phyloP scores from a whole-genome alignment of 805 yeast genomes.

The Metschnikowia orientalis region DNA sequence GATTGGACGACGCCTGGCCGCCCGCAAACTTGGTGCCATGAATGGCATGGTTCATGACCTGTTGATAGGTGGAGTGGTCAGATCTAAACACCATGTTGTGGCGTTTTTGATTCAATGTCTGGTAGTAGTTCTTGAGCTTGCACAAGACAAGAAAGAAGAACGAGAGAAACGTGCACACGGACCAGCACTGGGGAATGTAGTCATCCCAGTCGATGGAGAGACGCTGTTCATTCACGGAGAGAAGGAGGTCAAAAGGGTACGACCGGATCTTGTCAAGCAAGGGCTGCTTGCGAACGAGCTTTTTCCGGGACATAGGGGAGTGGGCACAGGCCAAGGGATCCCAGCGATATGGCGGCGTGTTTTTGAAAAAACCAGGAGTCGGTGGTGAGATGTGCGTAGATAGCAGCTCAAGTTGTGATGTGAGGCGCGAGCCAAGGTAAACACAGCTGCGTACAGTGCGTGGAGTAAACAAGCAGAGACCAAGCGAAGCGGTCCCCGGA shows the following conservation, averaged over 20 bases:
- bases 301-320: constrained; percentile 15
- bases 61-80: constrained; percentile 32
- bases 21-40: constrained; percentile 7
- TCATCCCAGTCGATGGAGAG: constrained; percentile 42
- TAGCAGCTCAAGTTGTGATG: too few species aligned
- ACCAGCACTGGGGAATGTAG: constrained; percentile 29
- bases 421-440: too few species aligned
- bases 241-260: constrained; percentile 36
- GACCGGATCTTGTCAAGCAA: constrained; percentile 26
- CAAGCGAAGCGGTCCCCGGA: too few species aligned
- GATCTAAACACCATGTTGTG: constrained; percentile 32
- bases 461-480: too few species aligned
- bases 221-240: constrained; percentile 33
- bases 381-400: too few species aligned
- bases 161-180: constrained; percentile 25
- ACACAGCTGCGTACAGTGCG: too few species aligned
- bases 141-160: constrained; percentile 20
- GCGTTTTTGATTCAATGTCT: constrained; percentile 24
- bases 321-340: too few species aligned
- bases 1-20: constrained; percentile 1
- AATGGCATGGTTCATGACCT: constrained; percentile 20
- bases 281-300: constrained; percentile 26
- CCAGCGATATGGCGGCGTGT: too few species aligned
- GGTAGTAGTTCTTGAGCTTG: constrained; percentile 24
- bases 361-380: too few species aligned